Percentiles rank a stretch among this genome's conserved stretches.
Conservation (phyloP, 73 alveolate genomes). For the Durusdinium trenchii region DNA sequence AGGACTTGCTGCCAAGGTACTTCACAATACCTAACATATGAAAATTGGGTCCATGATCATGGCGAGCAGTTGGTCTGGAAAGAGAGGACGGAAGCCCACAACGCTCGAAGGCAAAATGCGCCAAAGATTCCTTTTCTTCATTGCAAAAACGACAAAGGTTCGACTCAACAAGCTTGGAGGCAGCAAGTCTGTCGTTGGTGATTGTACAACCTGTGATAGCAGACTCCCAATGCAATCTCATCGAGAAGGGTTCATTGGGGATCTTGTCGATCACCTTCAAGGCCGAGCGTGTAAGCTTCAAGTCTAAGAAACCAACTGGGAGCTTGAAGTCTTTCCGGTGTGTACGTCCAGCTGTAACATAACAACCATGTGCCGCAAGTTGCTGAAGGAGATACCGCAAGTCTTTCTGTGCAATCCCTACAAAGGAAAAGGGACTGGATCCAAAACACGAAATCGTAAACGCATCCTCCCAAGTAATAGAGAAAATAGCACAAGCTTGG, state of each 20-base stretch:
- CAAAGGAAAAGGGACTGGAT: neutral
- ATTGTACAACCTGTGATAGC: too few species aligned
- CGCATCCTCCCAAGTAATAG: neutral
- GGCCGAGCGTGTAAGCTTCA: neutral
- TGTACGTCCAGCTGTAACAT: neutral
- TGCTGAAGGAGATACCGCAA: neutral
- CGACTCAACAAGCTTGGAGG: too few species aligned
- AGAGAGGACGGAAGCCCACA: too few species aligned
- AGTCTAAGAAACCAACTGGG: neutral
- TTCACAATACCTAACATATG: too few species aligned
- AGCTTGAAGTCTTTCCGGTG: neutral
- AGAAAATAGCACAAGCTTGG: neutral
- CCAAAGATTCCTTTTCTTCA: too few species aligned
- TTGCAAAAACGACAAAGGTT: too few species aligned
- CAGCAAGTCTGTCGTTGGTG: too few species aligned
- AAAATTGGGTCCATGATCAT: too few species aligned
- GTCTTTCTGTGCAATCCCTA: neutral
- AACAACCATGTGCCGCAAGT: neutral
- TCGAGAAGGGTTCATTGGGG: neutral
- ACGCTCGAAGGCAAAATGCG: too few species aligned
- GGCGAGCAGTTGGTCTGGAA: too few species aligned
- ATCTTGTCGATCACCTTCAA: neutral
- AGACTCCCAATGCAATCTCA: too few species aligned
- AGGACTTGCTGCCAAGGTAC: too few species aligned
- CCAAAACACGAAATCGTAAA: neutral